phyloP scores from a whole-genome alignment of 371 early-diverging fungal species.

The Apophysomyces trapeziformis region DNA sequence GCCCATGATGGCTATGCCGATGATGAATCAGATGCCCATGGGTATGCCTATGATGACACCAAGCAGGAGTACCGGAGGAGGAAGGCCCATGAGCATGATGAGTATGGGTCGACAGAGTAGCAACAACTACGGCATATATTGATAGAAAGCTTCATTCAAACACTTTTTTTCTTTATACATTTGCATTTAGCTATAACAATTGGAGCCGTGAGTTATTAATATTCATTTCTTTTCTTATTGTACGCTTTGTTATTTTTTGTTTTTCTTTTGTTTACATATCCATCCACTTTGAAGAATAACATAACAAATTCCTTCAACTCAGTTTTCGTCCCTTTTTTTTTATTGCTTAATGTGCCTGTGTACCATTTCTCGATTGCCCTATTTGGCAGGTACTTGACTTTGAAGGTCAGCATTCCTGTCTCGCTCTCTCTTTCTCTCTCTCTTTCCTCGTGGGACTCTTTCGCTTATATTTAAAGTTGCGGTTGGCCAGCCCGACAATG shows the following conservation, averaged over 20 bases:
- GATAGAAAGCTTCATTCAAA: not conserved
- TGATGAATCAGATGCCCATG: conserved; percentile 4
- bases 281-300: too few species aligned
- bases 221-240: not conserved
- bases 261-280: too few species aligned
- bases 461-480: not conserved
- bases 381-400: too few species aligned
- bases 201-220: not conserved
- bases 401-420: too few species aligned
- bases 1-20: conserved; percentile 10
- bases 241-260: too few species aligned
- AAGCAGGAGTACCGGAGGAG: conserved; percentile 14
- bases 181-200: not conserved
- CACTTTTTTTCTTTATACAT: not conserved
- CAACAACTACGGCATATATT: conserved; percentile 3
- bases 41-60: conserved; percentile 8
- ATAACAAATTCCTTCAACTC: too few species aligned
- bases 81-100: conserved; percentile 21
- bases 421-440: too few species aligned
- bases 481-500: not conserved
- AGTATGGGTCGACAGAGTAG: conserved; percentile 8
- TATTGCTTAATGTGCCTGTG: too few species aligned
- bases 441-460: too few species aligned
- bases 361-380: too few species aligned
- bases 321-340: too few species aligned